Base-by-base conservation (phyloP, 352 stramenopile species). In the Phytophthora pinifolia region DNA sequence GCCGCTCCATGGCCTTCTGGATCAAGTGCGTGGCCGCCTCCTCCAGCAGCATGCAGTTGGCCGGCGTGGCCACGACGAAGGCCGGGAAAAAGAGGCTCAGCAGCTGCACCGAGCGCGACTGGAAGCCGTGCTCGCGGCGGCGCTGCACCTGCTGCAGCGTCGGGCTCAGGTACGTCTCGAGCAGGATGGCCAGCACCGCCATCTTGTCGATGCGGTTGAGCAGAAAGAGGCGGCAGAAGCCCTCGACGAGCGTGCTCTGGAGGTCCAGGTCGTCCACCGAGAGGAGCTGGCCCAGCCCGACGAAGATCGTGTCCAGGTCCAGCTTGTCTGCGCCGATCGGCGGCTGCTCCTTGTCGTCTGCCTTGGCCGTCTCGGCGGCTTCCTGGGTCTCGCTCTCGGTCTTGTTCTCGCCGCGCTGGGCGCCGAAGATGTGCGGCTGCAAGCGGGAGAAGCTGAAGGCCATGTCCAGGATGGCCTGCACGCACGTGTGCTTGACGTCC, bases 11-110 rank as follows among this genome's bases (percentile, higher is more conserved):
- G 6, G 62, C 74, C 31, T 84, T 83, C 43, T 87, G 79, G 8
- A 86, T 65, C 47, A 89, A 58, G 46, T 83, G 67, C 38, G 82
- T 86, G 13, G 64, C 69, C 2, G 79, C 79, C 60, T 89, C 79
- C 59, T 89, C 79, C 27, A 89, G 58, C 13, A 87, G 41, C 51
- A 76, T 72, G 46, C 76, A 87, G 57, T 89, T 89, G 6, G 54
- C 34, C 1, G 62, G 55, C 25, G 72, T 85, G 2, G 79, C 65
- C n/a, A 72, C 62, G 17, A 76, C 73, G 18, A 89, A 88, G 1
- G 82, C 76, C 2, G 79, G 76, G 49, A 88, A 92, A 62, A 92
- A 92, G 3, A 92, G 71, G 22, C 78, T 88, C 17, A 92, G 58
- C 12, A 92, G 47, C 63, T 92, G 82, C 3, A 92, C 59, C 27